Conservation (phyloP, 257 asterid genomes). For the Solanum verrucosum region DNA sequence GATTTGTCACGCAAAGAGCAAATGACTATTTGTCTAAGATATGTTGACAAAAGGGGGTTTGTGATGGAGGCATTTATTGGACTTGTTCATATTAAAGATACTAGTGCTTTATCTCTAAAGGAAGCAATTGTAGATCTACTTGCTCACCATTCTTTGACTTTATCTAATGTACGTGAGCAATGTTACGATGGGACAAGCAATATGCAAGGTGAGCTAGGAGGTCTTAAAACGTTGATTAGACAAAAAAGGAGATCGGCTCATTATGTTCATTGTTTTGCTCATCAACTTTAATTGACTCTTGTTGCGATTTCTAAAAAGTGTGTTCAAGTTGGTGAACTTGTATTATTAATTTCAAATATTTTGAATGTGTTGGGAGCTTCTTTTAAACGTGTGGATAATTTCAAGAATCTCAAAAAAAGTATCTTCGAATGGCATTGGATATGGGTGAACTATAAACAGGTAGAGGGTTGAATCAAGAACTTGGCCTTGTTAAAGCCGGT, state of each 20-base stretch:
- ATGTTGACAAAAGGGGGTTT: background rate
- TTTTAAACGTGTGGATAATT: background rate
- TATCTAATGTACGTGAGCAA: background rate
- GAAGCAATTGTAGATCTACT: too few relatives aligned
- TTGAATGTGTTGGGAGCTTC: background rate
- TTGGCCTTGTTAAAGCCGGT: background rate
- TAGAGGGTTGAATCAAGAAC: background rate
- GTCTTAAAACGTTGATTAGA: background rate
- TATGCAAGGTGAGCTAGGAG: background rate
- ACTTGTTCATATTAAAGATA: too few relatives aligned
- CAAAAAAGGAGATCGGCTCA: background rate
- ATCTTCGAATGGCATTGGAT: background rate
- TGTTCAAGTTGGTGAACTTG: background rate
- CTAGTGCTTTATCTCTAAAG: background rate
- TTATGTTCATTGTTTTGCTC: too few relatives aligned
- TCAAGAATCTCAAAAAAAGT: background rate
- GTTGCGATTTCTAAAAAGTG: too few relatives aligned
- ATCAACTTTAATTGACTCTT: too few relatives aligned
- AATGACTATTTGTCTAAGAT: background rate
- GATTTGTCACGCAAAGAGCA: background rate
- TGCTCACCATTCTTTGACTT: background rate
- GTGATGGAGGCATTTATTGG: background rate
- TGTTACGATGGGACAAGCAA: background rate
- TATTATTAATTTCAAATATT: too few relatives aligned
- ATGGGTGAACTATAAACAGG: background rate